Conservation (phyloP, 1,284 basidiomycete species). For the Sparassis latifolia region DNA sequence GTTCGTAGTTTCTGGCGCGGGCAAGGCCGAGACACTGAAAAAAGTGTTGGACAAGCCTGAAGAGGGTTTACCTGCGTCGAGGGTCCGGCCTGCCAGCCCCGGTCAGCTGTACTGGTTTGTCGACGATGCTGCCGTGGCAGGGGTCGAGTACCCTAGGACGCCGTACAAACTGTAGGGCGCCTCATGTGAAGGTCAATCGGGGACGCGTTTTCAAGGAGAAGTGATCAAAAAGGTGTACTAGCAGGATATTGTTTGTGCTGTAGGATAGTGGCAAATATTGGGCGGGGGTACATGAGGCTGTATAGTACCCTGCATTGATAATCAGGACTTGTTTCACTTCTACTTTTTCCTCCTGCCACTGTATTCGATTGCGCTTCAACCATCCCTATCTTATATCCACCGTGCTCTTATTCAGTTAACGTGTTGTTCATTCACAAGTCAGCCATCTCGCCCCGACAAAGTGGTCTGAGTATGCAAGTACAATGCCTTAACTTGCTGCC, state of each 20-base stretch:
- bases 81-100: conserved; percentile 74
- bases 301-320: neutral
- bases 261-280: neutral
- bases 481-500: too few relatives aligned
- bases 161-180: conserved; percentile 42
- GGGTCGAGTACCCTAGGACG: conserved; percentile 52
- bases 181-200: neutral
- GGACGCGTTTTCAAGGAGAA: neutral
- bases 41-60: conserved; percentile 80
- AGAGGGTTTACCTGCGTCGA: conserved; percentile 74
- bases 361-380: too few relatives aligned
- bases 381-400: too few relatives aligned
- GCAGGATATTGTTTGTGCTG: neutral
- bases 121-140: conserved; percentile 71
- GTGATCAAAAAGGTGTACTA: neutral
- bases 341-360: too few relatives aligned
- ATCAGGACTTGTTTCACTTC: too few relatives aligned
- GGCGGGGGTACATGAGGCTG: conserved; percentile 1
- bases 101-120: conserved; percentile 91
- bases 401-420: too few relatives aligned
- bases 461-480: too few relatives aligned
- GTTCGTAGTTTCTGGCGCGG: conserved; percentile 83
- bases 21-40: conserved; percentile 77
- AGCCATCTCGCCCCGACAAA: too few relatives aligned
- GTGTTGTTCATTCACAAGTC: too few relatives aligned